Percentiles rank a stretch among this genome's conserved stretches.
Conservation (phyloP, 1,284 basidiomycete genomes). For the Ganoderma multipileum region DNA sequence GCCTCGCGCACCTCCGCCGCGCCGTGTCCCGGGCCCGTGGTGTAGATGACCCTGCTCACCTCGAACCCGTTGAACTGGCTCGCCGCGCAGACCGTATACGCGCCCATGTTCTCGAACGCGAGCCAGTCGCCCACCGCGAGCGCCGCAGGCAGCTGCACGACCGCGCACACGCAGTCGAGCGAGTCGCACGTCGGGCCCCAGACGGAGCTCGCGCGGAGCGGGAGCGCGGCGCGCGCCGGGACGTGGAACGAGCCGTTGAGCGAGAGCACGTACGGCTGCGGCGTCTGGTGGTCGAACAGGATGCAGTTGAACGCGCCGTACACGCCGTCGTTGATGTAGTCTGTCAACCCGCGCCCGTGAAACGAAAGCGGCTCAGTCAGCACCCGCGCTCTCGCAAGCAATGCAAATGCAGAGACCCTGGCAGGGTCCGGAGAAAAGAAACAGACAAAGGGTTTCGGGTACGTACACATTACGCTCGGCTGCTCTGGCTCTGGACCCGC, state of each 20-base stretch:
- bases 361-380: not conserved
- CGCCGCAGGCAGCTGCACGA: conserved; percentile 55
- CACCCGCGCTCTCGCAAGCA: not conserved
- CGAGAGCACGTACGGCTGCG: conserved; percentile 72
- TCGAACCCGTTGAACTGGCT: conserved; percentile 75
- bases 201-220: conserved; percentile 59
- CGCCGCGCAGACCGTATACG: conserved; percentile 81
- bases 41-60: conserved; percentile 51
- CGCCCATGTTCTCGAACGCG: conserved; percentile 81
- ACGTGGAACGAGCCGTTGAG: conserved; percentile 52
- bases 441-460: conserved; percentile 42
- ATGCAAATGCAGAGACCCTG: no score
- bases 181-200: conserved; percentile 82
- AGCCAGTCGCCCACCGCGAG: conserved; percentile 82
- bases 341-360: conserved; percentile 49
- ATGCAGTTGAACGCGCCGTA: conserved; percentile 98
- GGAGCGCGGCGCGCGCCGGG: conserved; percentile 52
- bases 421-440: not conserved
- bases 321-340: conserved; percentile 98
- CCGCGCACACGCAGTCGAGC: conserved; percentile 71
- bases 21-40: conserved; percentile 47
- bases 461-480: conserved; percentile 85
- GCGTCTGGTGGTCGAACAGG: conserved; percentile 81
- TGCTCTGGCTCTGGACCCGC: conserved; percentile 47
- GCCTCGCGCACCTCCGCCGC: conserved; percentile 46